Conservation (phyloP, 78 protist genomes). For the Thecamonas trahens region DNA sequence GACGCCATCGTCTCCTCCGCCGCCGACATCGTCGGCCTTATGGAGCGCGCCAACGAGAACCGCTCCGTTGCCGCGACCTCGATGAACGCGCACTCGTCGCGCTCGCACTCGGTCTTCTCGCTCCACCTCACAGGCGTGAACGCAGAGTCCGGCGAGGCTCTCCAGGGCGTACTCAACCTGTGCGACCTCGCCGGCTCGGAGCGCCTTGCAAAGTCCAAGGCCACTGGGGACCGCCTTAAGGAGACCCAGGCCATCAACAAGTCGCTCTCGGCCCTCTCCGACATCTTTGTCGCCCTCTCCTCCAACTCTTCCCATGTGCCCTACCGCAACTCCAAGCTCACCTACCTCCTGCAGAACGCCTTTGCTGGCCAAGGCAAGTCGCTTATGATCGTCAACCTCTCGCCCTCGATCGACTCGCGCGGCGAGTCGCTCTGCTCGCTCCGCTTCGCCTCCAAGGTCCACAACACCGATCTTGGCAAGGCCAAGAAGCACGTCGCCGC, state of each 20-base stretch:
- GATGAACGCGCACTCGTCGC: conserved; percentile 49
- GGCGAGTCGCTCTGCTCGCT: too few species aligned
- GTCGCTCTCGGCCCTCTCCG: conserved; percentile 67
- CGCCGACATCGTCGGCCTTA: too few species aligned
- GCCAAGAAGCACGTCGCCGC: too few species aligned
- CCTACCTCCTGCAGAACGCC: too few species aligned
- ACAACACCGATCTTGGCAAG: too few species aligned
- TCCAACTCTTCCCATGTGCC: too few species aligned
- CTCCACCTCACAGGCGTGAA: conserved; percentile 27
- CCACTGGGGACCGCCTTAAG: conserved; percentile 48
- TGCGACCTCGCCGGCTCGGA: conserved; percentile 78
- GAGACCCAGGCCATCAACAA: conserved; percentile 85
- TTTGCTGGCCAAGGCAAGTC: too few species aligned
- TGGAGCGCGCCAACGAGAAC: conserved; percentile 19
- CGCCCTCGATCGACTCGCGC: too few species aligned
- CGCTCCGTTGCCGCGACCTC: conserved; percentile 17
- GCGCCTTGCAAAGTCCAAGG: conserved; percentile 29
- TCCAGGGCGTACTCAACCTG: conserved; percentile 28
- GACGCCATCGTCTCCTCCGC: conserved; percentile 37
- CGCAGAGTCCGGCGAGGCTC: neutral
- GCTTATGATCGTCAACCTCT: too few species aligned
- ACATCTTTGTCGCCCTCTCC: conserved; percentile 81
- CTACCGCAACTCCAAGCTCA: too few species aligned
- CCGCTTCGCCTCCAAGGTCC: too few species aligned
- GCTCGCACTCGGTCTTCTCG: conserved; percentile 59